phyloP scores from a whole-genome alignment of 805 yeast genomes.

The Candida sakaeoensis region DNA sequence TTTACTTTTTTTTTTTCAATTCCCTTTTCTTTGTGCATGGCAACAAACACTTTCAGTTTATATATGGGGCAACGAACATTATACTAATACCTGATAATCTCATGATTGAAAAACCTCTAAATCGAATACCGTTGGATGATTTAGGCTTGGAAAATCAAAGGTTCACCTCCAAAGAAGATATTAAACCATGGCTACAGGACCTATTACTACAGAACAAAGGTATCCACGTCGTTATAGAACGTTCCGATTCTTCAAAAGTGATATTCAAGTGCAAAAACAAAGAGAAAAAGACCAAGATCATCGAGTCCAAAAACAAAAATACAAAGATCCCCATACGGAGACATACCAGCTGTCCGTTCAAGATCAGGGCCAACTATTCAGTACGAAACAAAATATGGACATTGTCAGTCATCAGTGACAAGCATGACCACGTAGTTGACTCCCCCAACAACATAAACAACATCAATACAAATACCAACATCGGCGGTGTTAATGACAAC shows the following conservation, averaged over 20 bases:
- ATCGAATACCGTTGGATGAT: constrained; percentile 18
- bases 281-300: constrained; percentile 14
- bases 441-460: not conserved
- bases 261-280: constrained; percentile 56
- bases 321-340: constrained; percentile 15
- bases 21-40: no score
- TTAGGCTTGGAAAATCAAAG: constrained; percentile 18
- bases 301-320: constrained; percentile 14
- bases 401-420: constrained; percentile 55
- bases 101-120: constrained; percentile 2
- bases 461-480: not conserved
- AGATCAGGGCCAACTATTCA: constrained; percentile 61
- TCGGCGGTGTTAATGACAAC: no score
- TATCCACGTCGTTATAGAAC: constrained; percentile 55
- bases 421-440: constrained; percentile 47
- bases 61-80: no score
- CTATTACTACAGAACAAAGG: constrained; percentile 46
- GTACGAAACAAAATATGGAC: constrained; percentile 53
- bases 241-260: constrained; percentile 58
- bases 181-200: constrained; percentile 59
- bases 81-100: not conserved
- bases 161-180: constrained; percentile 40
- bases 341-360: constrained; percentile 53
- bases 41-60: no score
- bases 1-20: no score